A percentile compares a stretch with the other conserved stretches of the same genome.
phyloP scores from a whole-genome alignment of 495 filamentous ascomycete species.

The Xylaria sp. region DNA sequence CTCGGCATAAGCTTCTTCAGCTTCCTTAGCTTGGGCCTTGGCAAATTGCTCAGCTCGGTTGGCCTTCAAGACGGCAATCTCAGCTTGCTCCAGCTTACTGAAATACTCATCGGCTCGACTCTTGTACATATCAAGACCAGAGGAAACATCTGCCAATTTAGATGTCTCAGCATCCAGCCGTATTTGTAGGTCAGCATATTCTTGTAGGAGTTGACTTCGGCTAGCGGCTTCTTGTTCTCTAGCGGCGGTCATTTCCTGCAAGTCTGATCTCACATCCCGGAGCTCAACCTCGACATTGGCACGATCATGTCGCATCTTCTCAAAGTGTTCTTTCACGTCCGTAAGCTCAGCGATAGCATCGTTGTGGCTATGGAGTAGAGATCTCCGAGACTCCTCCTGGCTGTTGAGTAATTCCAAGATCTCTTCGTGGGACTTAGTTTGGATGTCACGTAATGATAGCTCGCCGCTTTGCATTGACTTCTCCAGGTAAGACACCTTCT shows the following conservation, averaged over 20 bases:
- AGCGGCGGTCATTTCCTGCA: slow-evolving; percentile 76
- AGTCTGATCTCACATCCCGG: slow-evolving; percentile 81
- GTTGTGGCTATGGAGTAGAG: slow-evolving; percentile 83
- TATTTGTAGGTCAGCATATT: slow-evolving; percentile 94
- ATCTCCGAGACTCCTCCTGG: slow-evolving; percentile 87
- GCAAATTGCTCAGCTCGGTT: slow-evolving; percentile 92
- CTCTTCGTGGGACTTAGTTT: slow-evolving; percentile 93
- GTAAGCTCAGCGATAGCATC: slow-evolving; percentile 82
- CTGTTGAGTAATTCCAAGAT: slow-evolving; percentile 92
- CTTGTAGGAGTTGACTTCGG: slow-evolving; percentile 86
- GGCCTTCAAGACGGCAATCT: slow-evolving; percentile 93
- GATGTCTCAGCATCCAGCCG: slow-evolving; percentile 88
- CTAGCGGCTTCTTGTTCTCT: slow-evolving; percentile 85
- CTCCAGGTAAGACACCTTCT: slow-evolving; percentile 91
- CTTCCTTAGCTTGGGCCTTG: slow-evolving; percentile 83
- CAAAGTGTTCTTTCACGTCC: slow-evolving; percentile 84
- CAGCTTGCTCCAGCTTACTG: slow-evolving; percentile 95
- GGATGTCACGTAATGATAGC: slow-evolving; percentile 87
- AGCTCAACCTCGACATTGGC: slow-evolving; percentile 86
- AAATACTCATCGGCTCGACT: slow-evolving; percentile 95
- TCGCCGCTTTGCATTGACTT: slow-evolving; percentile 88
- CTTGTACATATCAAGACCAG: slow-evolving; percentile 90
- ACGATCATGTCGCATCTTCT: slow-evolving; percentile 81
- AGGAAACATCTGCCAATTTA: slow-evolving; percentile 80
- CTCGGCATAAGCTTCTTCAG: slow-evolving; percentile 87